Base-by-base conservation (phyloP, 2,329 filamentous ascomycete genomes). In the Boeremia lycopersici region DNA sequence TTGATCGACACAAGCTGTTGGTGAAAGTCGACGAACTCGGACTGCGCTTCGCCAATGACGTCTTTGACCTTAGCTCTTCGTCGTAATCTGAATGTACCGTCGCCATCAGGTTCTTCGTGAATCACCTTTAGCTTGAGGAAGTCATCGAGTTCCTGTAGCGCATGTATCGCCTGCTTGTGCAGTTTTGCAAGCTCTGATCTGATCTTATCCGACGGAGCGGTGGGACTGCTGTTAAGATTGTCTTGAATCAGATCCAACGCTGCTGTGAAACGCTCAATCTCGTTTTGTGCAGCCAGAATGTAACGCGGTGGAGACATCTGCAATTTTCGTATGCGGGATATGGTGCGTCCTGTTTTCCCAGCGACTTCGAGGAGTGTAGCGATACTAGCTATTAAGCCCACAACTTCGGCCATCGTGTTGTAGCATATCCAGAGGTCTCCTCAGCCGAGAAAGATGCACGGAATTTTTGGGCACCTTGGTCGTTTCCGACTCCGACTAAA, bases 41-140 rank as follows among this genome's bases (percentile, higher is more conserved):
- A n/a, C 15, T 47, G 44, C 15, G 30, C 44, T 38, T 47, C 44
- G 12, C 44, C 44, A 47, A 47, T 15, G 13, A 47, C 8, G 13
- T 47, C 44, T 35, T 34, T 47, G 23, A 25, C 25, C 25, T 36
- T 47, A 13, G 44, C 44, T 15, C 31, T 34, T 38, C 33, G 31
- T 35, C 26, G 31, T 19, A 47, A n/a, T 17, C 17, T 36, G 19
- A n/a, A 6, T 15, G 19, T 36, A 29, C 3, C 13, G 6, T 7
- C 12, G 12, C 33, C 7, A n/a, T 28, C n/a, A 11, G 19, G n/a
- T 28, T 13, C 8, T 4, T 28, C 36, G 11, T 9, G 11, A 28
- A 40, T 25, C 4, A 40, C 23, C 11, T 40, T 19, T n/a, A 8
- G 15, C 23, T 40, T 25, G 1, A 40, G 36, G 6, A 40, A 40